Percentiles rank a stretch among this genome's conserved stretches.
phyloP scores from a whole-genome alignment of 495 filamentous ascomycete genomes.

The Clavariopsis aquatica region DNA sequence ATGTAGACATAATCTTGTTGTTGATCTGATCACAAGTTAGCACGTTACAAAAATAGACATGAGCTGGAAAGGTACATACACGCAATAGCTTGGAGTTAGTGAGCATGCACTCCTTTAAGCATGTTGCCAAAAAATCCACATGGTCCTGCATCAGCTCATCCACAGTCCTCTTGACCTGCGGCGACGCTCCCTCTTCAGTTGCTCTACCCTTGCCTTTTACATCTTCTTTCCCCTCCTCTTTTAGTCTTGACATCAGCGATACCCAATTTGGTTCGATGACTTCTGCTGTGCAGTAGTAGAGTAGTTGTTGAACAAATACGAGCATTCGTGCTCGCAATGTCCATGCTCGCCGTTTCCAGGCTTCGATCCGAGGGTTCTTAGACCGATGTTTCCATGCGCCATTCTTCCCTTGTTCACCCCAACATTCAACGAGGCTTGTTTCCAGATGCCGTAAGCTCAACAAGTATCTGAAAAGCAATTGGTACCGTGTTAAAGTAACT shows the following conservation, averaged over 20 bases:
- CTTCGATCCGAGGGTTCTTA: constrained; percentile 71
- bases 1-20: constrained; percentile 89
- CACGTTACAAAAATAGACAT: neutral
- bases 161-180: constrained; percentile 75
- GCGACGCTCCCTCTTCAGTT: constrained; percentile 39
- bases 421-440: constrained; percentile 75
- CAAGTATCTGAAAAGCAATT: constrained; percentile 91
- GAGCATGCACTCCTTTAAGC: constrained; percentile 97
- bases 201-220: constrained; percentile 39
- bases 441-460: constrained; percentile 87
- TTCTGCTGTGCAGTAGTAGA: constrained; percentile 95
- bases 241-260: constrained; percentile 80
- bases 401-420: constrained; percentile 85
- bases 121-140: constrained; percentile 96
- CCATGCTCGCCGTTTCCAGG: constrained; percentile 92
- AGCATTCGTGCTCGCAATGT: constrained; percentile 91
- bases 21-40: constrained; percentile 68
- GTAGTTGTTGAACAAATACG: constrained; percentile 90
- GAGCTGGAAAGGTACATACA: constrained; percentile 54
- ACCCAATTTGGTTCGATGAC: constrained; percentile 99
- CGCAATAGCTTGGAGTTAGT: constrained; percentile 91
- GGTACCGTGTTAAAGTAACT: constrained; percentile 93
- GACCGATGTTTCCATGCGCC: constrained; percentile 82
- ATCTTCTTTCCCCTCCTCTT: constrained; percentile 54
- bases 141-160: constrained; percentile 99